These are phyloP conservation scores for Globisporangium carolinianum DNA, from an alignment of 352 stramenopile genomes.

Conservation along the genomic window DNA sequence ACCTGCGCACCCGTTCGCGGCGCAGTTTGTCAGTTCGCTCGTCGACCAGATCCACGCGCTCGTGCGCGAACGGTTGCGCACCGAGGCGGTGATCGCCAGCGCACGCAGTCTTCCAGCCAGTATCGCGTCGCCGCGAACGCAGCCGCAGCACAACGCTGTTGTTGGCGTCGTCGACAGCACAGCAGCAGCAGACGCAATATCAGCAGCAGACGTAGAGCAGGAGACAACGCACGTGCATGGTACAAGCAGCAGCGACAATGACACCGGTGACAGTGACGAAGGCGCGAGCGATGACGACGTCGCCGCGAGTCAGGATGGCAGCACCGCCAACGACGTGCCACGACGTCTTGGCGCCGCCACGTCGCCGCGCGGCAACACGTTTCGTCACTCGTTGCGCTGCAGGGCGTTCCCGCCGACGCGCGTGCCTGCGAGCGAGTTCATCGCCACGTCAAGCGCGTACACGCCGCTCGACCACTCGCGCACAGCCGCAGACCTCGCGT, in stretches of 20 bases:
- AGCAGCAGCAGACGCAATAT: not conserved
- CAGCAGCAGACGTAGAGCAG: no score
- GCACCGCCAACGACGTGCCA: not conserved
- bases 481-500: constrained; percentile 13
- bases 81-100: constrained; percentile 4
- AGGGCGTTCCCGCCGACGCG: constrained; percentile 34
- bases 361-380: constrained; percentile 15
- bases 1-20: constrained; percentile 8
- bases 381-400: constrained; percentile 29
- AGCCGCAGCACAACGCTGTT: not conserved
- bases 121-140: not conserved
- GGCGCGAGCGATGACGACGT: not conserved
- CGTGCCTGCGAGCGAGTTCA: constrained; percentile 21
- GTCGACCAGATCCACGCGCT: constrained; percentile 8
- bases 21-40: constrained; percentile 17
- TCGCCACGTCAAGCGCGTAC: constrained; percentile 21
- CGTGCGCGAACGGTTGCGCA: constrained; percentile 15
- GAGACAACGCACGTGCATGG: not conserved
- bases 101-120: not conserved
- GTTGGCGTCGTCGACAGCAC: no score
- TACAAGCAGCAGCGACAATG: not conserved
- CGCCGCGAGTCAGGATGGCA: not conserved
- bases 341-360: not conserved
- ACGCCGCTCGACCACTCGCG: constrained; percentile 26
- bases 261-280: not conserved